Percentiles rank a stretch among this genome's conserved stretches.
Evolutionary conservation across 1,284 basidiomycete species (phyloP).

Genomic region (Xanthoconium separans): DNA sequence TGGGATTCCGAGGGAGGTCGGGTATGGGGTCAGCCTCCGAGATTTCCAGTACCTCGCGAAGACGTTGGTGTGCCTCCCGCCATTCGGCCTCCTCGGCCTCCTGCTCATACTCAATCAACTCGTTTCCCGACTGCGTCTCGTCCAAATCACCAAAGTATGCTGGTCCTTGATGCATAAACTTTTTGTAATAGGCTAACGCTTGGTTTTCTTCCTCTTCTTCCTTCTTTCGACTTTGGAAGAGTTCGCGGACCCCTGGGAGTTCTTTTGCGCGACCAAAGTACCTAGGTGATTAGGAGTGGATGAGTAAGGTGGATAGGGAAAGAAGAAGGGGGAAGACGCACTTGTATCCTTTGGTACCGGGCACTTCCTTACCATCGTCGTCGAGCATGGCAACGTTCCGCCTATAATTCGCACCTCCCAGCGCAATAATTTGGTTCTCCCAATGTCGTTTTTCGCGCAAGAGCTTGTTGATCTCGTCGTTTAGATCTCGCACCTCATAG

Average conservation of each 20-base stretch:
- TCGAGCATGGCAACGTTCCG: constrained; percentile 89
- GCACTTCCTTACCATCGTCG: constrained; percentile 93
- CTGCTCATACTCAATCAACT: constrained; percentile 71
- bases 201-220: constrained; percentile 86
- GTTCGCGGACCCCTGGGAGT: constrained; percentile 91
- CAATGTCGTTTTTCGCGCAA: constrained; percentile 95
- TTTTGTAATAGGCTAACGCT: constrained; percentile 78
- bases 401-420: constrained; percentile 96
- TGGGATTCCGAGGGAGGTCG: constrained; percentile 41
- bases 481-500: constrained; percentile 87
- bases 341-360: constrained; percentile 99
- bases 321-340: constrained; percentile 39
- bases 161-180: constrained; percentile 86
- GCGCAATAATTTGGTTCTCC: constrained; percentile 94
- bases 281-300: constrained; percentile 39
- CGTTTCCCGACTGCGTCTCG: constrained; percentile 60
- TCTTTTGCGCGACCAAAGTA: constrained; percentile 98
- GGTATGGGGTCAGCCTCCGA: constrained; percentile 51
- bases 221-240: constrained; percentile 83
- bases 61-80: constrained; percentile 61
- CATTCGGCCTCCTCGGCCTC: constrained; percentile 79
- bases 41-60: constrained; percentile 59
- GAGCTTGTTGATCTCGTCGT: constrained; percentile 97
- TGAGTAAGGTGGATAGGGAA: background rate
- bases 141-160: constrained; percentile 93